Conservation (phyloP, 176 grass and related monocot genomes). For the Triticum monococcum region DNA sequence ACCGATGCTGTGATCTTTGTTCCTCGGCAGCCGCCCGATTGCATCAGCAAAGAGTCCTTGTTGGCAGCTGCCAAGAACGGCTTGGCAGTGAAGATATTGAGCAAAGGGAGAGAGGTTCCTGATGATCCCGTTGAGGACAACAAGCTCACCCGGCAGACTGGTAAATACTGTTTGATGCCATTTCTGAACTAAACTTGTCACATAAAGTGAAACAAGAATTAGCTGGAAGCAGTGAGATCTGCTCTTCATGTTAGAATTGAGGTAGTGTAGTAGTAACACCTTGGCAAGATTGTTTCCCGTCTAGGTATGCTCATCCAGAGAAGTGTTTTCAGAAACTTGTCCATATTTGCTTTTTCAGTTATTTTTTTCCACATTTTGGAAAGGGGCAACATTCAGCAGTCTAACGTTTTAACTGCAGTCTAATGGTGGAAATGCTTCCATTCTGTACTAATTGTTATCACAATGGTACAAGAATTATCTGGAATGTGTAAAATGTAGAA, state of each 20-base stretch:
- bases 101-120: conserved; percentile 89
- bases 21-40: conserved; percentile 76
- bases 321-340: no score
- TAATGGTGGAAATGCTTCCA: neutral
- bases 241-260: neutral
- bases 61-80: conserved; percentile 87
- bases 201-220: neutral
- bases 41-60: conserved; percentile 83
- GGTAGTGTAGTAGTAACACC: neutral
- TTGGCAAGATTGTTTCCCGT: neutral
- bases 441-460: neutral
- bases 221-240: neutral
- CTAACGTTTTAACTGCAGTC: no score
- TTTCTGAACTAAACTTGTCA: neutral
- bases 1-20: conserved; percentile 94
- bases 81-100: conserved; percentile 86
- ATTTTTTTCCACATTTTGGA: neutral
- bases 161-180: conserved; percentile 21
- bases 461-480: neutral
- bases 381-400: neutral
- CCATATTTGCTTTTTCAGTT: neutral
- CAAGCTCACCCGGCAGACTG: conserved; percentile 71
- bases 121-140: conserved; percentile 83
- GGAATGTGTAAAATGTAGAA: neutral
- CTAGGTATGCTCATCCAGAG: neutral